Evolutionary conservation across 225 moss, liverwort and hornwort species (phyloP).

Genomic region (Polytrichum formosum): DNA sequence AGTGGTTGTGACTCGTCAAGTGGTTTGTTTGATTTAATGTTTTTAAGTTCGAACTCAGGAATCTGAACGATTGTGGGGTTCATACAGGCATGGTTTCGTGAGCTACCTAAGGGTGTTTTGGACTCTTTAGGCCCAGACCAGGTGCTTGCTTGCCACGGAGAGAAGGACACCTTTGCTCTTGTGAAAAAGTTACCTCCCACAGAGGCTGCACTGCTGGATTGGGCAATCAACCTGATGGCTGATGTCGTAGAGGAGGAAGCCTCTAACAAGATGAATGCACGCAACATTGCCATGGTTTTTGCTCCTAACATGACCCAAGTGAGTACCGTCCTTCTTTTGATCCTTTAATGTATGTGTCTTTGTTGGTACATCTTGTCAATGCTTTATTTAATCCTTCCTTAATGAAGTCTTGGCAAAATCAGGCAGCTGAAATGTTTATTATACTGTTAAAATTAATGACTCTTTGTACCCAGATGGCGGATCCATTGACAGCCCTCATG

Average conservation of each 20-base stretch:
- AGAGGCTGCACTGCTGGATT: slow-evolving; percentile 90
- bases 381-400: neutral
- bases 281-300: slow-evolving; percentile 97
- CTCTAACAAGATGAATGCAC: slow-evolving; percentile 94
- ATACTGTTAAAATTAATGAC: neutral
- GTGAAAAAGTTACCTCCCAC: slow-evolving; percentile 82
- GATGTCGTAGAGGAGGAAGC: slow-evolving; percentile 92
- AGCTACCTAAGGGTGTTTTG: slow-evolving; percentile 85
- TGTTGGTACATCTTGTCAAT: neutral
- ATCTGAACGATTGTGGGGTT: too few relatives aligned
- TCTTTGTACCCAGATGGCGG: slow-evolving; percentile 70
- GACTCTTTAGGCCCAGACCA: slow-evolving; percentile 88
- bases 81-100: slow-evolving; percentile 92
- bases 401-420: neutral
- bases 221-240: slow-evolving; percentile 95
- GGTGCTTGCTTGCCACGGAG: slow-evolving; percentile 93
- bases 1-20: too few relatives aligned
- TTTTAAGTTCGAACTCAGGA: too few relatives aligned
- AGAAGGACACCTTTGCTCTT: slow-evolving; percentile 84
- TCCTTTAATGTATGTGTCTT: neutral
- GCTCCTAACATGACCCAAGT: slow-evolving; percentile 99
- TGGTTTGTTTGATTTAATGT: too few relatives aligned
- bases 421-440: neutral
- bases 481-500: slow-evolving; percentile 93
- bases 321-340: slow-evolving; percentile 11